A percentile compares a stretch with the other conserved stretches of the same genome.
Evolutionary conservation across 1,284 basidiomycete genomes (phyloP).

Genomic region (Ustilago curta): DNA sequence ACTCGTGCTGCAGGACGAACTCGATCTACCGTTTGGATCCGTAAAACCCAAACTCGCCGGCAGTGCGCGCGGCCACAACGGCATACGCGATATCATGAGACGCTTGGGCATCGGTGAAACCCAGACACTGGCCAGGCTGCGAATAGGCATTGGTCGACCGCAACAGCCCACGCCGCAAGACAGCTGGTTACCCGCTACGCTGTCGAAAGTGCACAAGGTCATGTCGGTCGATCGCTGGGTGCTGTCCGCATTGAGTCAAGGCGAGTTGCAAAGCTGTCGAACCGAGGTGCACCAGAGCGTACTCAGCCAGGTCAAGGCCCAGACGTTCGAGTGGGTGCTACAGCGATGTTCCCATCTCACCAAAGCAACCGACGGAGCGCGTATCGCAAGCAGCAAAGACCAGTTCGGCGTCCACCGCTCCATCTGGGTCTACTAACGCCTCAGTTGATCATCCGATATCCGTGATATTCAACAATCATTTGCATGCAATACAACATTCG

Average conservation of each 20-base stretch:
- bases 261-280: slow-evolving; percentile 27
- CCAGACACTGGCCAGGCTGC: slow-evolving; percentile 7
- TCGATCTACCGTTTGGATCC: slow-evolving; percentile 22
- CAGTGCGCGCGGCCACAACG: slow-evolving; percentile 41
- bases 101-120: slow-evolving; percentile 10
- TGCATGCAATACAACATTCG: neutral
- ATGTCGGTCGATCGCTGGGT: slow-evolving; percentile 35
- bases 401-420: slow-evolving; percentile 35
- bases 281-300: neutral
- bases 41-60: slow-evolving; percentile 21
- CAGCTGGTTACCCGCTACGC: slow-evolving; percentile 3
- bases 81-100: slow-evolving; percentile 24
- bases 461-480: neutral
- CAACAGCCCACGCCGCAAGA: neutral
- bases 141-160: slow-evolving; percentile 38
- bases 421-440: slow-evolving; percentile 29
- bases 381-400: slow-evolving; percentile 17
- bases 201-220: neutral
- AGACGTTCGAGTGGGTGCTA: slow-evolving; percentile 14
- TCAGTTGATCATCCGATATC: too few species aligned
- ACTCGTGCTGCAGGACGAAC: slow-evolving; percentile 43
- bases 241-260: slow-evolving; percentile 10
- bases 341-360: slow-evolving; percentile 5
- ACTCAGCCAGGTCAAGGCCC: neutral
- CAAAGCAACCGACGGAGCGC: too few species aligned